Evolutionary conservation across 1,139 yeast genomes (phyloP).

Genomic region (Sugiyamaella paludigena): DNA sequence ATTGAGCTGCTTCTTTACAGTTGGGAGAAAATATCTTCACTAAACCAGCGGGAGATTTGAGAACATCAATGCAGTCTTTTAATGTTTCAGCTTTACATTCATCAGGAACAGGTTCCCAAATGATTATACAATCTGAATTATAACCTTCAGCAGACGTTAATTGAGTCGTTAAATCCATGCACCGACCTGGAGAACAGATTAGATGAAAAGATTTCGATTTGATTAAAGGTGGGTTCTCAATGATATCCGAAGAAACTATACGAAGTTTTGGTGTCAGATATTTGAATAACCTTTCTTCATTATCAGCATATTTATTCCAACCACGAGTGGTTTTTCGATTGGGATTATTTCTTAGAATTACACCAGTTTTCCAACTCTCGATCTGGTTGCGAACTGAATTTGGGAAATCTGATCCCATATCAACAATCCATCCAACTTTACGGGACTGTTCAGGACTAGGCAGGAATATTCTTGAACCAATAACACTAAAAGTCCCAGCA

Average conservation of each 20-base stretch:
- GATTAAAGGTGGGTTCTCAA: conserved; percentile 40
- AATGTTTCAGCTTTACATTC: conserved; percentile 56
- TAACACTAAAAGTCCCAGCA: conserved; percentile 78
- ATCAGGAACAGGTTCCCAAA: conserved; percentile 89
- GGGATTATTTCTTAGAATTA: conserved; percentile 50
- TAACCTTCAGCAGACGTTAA: conserved; percentile 7
- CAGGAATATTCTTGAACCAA: conserved; percentile 66
- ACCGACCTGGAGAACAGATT: conserved; percentile 58
- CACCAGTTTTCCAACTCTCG: conserved; percentile 60
- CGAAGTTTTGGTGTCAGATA: conserved; percentile 63
- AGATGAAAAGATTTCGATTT: conserved; percentile 59
- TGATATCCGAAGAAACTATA: conserved; percentile 60
- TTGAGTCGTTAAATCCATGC: conserved; percentile 5
- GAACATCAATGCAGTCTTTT: conserved; percentile 41
- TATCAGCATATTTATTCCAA: conserved; percentile 65
- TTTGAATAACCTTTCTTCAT: conserved; percentile 54
- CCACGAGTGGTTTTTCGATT: conserved; percentile 74
- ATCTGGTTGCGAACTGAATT: conserved; percentile 45
- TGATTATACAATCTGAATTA: conserved; percentile 33
- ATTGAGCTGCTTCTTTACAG: conserved; percentile 71
- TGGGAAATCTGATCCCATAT: conserved; percentile 80
- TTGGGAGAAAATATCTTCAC: conserved; percentile 78
- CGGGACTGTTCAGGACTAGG: conserved; percentile 40
- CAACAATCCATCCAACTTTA: conserved; percentile 66
- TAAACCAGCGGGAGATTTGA: conserved; percentile 35